phyloP scores from a whole-genome alignment of 2,329 filamentous ascomycete genomes.

The Fusarium torulosum region DNA sequence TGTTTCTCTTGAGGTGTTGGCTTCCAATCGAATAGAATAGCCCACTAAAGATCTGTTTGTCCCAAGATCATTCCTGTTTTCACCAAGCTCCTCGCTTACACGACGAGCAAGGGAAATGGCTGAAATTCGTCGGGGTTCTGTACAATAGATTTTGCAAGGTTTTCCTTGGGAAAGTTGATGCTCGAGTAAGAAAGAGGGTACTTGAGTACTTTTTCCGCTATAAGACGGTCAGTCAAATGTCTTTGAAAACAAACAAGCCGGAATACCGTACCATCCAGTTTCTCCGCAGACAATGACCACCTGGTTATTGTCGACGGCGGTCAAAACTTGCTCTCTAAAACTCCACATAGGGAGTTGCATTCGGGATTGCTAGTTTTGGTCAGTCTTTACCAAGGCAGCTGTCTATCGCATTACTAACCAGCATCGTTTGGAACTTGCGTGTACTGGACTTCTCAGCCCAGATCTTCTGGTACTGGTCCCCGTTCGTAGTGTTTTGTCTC shows the following conservation, averaged over 20 bases:
- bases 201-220: constrained; percentile 94
- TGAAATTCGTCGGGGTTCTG: constrained; percentile 94
- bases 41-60: constrained; percentile 87
- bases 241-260: neutral
- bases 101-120: constrained; percentile 93
- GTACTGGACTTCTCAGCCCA: constrained; percentile 70
- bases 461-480: constrained; percentile 67
- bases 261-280: constrained; percentile 78
- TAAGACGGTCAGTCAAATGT: constrained; percentile 41
- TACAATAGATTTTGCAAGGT: constrained; percentile 93
- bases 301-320: constrained; percentile 81
- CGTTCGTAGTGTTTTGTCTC: constrained; percentile 54
- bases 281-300: constrained; percentile 96
- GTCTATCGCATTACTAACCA: constrained; percentile 59
- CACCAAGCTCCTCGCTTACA: constrained; percentile 94
- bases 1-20: constrained; percentile 84
- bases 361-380: constrained; percentile 65
- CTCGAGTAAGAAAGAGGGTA: constrained; percentile 94
- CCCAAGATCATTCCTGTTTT: constrained; percentile 84
- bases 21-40: constrained; percentile 93
- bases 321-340: constrained; percentile 82
- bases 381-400: constrained; percentile 10
- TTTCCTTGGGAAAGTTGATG: constrained; percentile 85
- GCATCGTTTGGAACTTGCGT: constrained; percentile 81
- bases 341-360: constrained; percentile 90